Evolutionary conservation across 495 filamentous ascomycete genomes (phyloP).

Genomic region (Amphirosellinia nigrospora): DNA sequence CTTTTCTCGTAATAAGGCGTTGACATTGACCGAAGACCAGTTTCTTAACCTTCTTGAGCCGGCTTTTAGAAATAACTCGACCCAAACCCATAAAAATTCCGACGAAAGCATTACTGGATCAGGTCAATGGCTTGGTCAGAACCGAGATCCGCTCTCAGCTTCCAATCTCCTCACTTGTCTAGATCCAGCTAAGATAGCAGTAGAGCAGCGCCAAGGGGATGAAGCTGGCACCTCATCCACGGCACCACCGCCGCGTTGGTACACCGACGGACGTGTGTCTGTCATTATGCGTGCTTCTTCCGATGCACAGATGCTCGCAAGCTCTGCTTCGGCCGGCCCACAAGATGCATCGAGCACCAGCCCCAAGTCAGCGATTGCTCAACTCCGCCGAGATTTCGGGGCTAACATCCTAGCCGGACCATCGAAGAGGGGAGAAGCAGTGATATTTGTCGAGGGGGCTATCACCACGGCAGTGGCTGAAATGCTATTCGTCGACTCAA

Average conservation of each 20-base stretch:
- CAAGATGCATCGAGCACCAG: background rate
- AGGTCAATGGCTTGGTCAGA: background rate
- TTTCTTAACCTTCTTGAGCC: constrained; percentile 29
- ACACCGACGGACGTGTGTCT: constrained; percentile 35
- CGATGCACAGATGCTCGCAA: constrained; percentile 20
- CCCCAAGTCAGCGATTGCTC: background rate
- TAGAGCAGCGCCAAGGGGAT: constrained; percentile 24
- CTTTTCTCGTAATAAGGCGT: constrained; percentile 14
- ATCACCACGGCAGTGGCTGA: constrained; percentile 30
- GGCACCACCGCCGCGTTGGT: constrained; percentile 31
- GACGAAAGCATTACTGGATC: background rate
- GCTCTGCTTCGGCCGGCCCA: background rate
- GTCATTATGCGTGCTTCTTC: constrained; percentile 30
- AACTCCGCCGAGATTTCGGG: background rate
- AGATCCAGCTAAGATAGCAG: constrained; percentile 32
- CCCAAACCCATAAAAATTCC: background rate
- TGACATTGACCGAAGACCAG: constrained; percentile 26
- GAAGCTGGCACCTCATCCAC: constrained; percentile 10
- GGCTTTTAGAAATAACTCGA: constrained; percentile 19
- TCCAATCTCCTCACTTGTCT: constrained; percentile 37
- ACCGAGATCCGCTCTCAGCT: constrained; percentile 33
- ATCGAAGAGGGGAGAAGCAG: background rate
- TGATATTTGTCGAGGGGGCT: constrained; percentile 26
- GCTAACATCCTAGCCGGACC: background rate
- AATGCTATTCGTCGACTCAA: constrained; percentile 35